Evolutionary conservation across 352 stramenopile species (phyloP).

Genomic region (Globisporangium carolinianum): DNA sequence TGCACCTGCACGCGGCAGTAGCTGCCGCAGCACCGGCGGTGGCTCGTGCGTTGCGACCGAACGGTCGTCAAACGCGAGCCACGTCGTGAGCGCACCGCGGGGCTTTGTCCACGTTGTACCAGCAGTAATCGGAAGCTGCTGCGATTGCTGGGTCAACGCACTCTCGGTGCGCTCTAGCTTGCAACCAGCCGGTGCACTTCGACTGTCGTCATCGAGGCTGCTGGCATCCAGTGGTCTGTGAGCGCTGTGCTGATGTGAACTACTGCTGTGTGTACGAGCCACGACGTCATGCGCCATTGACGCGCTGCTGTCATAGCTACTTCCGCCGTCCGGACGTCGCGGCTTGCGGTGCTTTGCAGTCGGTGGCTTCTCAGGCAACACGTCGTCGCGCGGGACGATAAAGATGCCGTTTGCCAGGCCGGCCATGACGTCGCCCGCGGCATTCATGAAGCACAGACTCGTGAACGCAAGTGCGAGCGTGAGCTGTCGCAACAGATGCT

Average conservation of each 20-base stretch:
- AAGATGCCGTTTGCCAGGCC: constrained; percentile 47
- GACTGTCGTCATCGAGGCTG: too few relatives aligned
- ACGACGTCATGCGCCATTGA: too few relatives aligned
- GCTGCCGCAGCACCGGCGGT: constrained; percentile 3
- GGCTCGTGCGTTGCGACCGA: constrained; percentile 2
- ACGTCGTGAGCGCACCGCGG: constrained; percentile 1
- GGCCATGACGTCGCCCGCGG: constrained; percentile 45
- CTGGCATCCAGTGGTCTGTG: too few relatives aligned
- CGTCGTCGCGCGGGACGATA: constrained; percentile 44
- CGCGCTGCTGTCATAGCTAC: too few relatives aligned
- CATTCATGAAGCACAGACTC: constrained; percentile 65
- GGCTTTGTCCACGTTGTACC: constrained; percentile 1
- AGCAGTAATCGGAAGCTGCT: neutral
- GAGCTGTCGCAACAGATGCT: constrained; percentile 46
- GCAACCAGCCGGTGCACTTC: too few relatives aligned
- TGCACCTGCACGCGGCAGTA: neutral
- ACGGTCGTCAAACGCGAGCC: constrained; percentile 8
- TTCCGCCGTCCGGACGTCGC: neutral
- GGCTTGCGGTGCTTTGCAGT: neutral
- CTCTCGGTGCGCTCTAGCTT: too few relatives aligned
- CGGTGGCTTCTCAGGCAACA: constrained; percentile 29
- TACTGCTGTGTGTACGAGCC: too few relatives aligned
- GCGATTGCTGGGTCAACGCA: too few relatives aligned
- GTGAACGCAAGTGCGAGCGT: constrained; percentile 51
- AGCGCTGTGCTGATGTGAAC: too few relatives aligned